Evolutionary conservation across 768 basidiomycete species (phyloP).

Genomic region (Termitomyces sp.): DNA sequence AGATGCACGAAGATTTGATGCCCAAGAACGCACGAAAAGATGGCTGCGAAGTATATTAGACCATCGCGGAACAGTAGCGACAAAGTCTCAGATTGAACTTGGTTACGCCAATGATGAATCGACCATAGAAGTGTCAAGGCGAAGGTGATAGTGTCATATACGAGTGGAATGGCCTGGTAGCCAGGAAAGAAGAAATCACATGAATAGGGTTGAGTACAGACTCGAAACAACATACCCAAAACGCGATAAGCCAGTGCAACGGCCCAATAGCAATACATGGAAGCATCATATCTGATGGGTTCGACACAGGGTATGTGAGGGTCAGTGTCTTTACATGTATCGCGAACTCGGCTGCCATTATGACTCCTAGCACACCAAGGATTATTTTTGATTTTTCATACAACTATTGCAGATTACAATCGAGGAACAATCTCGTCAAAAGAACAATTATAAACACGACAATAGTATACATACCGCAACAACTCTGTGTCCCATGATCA

Average conservation of each 20-base stretch:
- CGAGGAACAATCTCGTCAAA: background rate
- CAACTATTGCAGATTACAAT: slow-evolving; percentile 7
- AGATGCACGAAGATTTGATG: background rate
- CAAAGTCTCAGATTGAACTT: slow-evolving; percentile 3
- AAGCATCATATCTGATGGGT: slow-evolving; percentile 9
- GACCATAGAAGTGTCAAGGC: slow-evolving; percentile 5
- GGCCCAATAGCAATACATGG: slow-evolving; percentile 20
- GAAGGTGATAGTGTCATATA: slow-evolving; percentile 16
- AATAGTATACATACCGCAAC: slow-evolving; percentile 14
- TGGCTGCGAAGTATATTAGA: slow-evolving; percentile 20
- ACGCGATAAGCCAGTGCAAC: slow-evolving; percentile 15
- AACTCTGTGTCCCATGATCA: slow-evolving; percentile 19
- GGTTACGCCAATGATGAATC: slow-evolving; percentile 3
- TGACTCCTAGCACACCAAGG: slow-evolving; percentile 6
- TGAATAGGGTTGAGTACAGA: background rate
- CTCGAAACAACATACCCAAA: slow-evolving; percentile 15
- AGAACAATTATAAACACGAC: too few species aligned
- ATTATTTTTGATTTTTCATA: slow-evolving; percentile 13
- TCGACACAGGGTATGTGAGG: slow-evolving; percentile 9
- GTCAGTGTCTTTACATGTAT: slow-evolving; percentile 16
- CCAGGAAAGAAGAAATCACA: background rate
- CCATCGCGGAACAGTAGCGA: slow-evolving; percentile 14
- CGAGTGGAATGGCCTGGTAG: slow-evolving; percentile 1
- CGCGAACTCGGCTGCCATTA: slow-evolving; percentile 11
- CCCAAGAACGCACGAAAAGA: slow-evolving; percentile 11